A percentile compares a stretch with the other conserved stretches of the same genome.
phyloP scores from a whole-genome alignment of 805 yeast species.

The Cyberlindnera nakhonratchasimensis region DNA sequence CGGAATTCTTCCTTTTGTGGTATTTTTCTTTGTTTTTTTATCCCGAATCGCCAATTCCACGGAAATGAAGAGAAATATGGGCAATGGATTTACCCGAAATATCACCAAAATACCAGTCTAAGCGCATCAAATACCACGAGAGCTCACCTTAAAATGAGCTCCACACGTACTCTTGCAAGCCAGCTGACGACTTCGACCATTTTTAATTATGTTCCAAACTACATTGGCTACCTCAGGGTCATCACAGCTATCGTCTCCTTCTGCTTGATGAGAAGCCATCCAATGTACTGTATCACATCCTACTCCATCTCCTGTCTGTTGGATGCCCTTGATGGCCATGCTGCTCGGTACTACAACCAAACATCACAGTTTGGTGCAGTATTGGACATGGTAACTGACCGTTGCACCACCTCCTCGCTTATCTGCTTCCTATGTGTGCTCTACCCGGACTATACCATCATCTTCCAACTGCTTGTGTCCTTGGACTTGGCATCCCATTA shows the following conservation, averaged over 20 bases:
- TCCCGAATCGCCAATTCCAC: too few species aligned
- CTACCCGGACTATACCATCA: conserved; percentile 58
- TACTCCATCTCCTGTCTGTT: conserved; percentile 87
- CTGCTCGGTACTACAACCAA: conserved; percentile 87
- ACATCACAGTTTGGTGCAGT: conserved; percentile 94
- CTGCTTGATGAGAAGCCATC: conserved; percentile 78
- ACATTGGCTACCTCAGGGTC: conserved; percentile 87
- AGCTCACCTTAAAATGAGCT: not conserved
- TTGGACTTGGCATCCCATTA: conserved; percentile 91
- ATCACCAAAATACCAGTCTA: too few species aligned
- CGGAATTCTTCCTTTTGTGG: too few species aligned
- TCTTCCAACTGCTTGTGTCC: conserved; percentile 80
- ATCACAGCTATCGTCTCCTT: conserved; percentile 78
- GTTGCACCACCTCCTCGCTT: conserved; percentile 94
- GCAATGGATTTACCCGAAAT: too few species aligned
- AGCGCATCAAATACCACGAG: too few species aligned
- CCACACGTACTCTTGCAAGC: too few species aligned
- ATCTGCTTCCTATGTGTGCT: conserved; percentile 79
- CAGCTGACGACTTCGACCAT: conserved; percentile 48
- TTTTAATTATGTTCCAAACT: conserved; percentile 80
- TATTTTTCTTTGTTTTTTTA: too few species aligned
- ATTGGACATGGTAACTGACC: conserved; percentile 96
- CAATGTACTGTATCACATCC: conserved; percentile 67
- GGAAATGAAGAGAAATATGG: too few species aligned
- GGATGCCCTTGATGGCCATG: conserved; percentile 95